Evolutionary conservation across 1,139 yeast genomes (phyloP), one percentile per base, ranked within the genome.

Genomic region (Hansenula lynferdii): DNA sequence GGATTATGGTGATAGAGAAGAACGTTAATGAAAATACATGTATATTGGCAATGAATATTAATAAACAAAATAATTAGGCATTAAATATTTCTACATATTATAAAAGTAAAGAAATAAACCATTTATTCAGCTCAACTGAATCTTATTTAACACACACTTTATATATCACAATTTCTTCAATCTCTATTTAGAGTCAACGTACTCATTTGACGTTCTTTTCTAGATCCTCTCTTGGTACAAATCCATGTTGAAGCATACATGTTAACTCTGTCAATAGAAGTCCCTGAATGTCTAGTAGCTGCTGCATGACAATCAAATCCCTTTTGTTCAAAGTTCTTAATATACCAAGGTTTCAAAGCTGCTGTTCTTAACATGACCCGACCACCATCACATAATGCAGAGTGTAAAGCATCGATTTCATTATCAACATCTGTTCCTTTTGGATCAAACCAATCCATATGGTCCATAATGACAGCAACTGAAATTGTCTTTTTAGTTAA

Each of bases 191-290:
- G 23, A 23, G 34, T 23, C 22, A 31, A 11, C 10, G 53, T 42
- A 34, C 58, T 54, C 60, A 56, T 55, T 46, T 56, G 56, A 30
- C 59, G 50, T 10, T 41, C 42, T 20, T 38, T 45, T 32, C 33
- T 40, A 2, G 16, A 28, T 12, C 28, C 26, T 18, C 43, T 47
- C 56, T 83, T 83, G 28, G 81, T 79, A 57, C 90, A 82, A 19
- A 85, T 77, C 95, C 95, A 85, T 2, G 94, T 83, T 6, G 90
- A 82, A 2, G 95, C 94, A 57, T 85, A 85, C 95, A 85, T 85
- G 61, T 85, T 85, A 49, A 79, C 83, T 48, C 94, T 72, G 57
- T 85, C 95, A 58, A 85, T 84, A 42, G 83, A 69, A 40, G 68
- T 62, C 7, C 85, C 85, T 25, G 77, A 59, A 38, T 64, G 60